Percentiles rank a stretch among this genome's conserved stretches.
These are phyloP conservation scores for Monosporascus ibericus DNA, from an alignment of 2,329 filamentous ascomycete genomes.

Conservation along the genomic window DNA sequence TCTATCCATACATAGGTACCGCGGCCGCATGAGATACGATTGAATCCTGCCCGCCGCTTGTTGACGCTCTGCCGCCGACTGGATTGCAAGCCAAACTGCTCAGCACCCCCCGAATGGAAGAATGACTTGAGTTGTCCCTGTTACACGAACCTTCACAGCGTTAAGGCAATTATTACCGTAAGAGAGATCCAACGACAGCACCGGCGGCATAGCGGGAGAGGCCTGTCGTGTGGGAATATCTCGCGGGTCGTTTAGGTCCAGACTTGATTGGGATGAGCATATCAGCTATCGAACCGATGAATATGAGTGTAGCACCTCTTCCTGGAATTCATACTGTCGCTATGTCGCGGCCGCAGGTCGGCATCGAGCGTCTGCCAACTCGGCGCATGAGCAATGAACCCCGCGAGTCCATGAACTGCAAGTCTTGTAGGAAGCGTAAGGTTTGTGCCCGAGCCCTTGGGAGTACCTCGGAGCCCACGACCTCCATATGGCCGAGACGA, in stretches of 20 bases:
- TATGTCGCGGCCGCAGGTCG: slow-evolving; percentile 71
- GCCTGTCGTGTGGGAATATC: neutral
- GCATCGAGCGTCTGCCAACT: slow-evolving; percentile 71
- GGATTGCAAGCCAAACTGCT: neutral
- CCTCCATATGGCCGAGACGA: slow-evolving; percentile 2
- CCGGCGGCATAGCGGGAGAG: neutral
- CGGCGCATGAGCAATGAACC: slow-evolving; percentile 68
- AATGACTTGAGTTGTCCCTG: neutral
- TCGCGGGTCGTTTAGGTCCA: slow-evolving; percentile 1
- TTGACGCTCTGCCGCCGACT: neutral
- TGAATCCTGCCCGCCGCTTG: neutral
- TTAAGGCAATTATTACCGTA: neutral
- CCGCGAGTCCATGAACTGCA: slow-evolving; percentile 86
- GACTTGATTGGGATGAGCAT: slow-evolving; percentile 28
- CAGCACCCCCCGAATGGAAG: neutral
- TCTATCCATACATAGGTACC: neutral
- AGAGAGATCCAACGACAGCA: neutral
- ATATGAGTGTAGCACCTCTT: slow-evolving; percentile 33
- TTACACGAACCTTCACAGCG: neutral
- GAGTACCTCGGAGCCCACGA: slow-evolving; percentile 1
- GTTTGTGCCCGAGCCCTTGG: slow-evolving; percentile 37
- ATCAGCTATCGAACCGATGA: slow-evolving; percentile 35
- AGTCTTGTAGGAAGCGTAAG: slow-evolving; percentile 89
- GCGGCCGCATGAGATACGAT: neutral
- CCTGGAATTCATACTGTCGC: slow-evolving; percentile 40